These are phyloP conservation scores for Lasiosphaeris hirsuta DNA, from an alignment of 495 filamentous ascomycete genomes.

Conservation along the genomic window DNA sequence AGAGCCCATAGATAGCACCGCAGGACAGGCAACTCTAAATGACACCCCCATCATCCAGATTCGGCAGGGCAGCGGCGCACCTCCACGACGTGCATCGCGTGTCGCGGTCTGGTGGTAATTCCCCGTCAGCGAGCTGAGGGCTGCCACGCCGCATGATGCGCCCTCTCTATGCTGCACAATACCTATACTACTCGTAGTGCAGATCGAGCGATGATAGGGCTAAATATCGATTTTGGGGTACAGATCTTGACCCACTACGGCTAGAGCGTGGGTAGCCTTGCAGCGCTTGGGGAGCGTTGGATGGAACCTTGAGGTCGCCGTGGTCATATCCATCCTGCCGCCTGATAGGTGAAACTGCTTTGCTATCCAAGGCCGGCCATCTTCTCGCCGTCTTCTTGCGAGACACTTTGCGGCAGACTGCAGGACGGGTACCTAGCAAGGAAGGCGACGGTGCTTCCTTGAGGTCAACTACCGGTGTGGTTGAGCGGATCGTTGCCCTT, in stretches of 20 bases:
- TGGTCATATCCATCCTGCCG: not conserved
- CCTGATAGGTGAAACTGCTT: conserved; percentile 6
- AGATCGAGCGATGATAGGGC: conserved; percentile 16
- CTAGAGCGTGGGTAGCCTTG: conserved; percentile 8
- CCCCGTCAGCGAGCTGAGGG: not conserved
- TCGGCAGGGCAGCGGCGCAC: not conserved
- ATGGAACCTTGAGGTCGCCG: not conserved
- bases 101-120: conserved; percentile 3
- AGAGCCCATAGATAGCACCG: no score
- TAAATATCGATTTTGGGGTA: conserved; percentile 22
- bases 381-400: not conserved
- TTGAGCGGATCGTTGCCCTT: not conserved
- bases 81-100: not conserved
- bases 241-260: conserved; percentile 3
- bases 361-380: not conserved
- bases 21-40: no score
- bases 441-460: not conserved
- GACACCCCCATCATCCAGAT: no score
- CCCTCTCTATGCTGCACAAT: no score
- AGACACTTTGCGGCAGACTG: not conserved
- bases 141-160: not conserved
- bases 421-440: not conserved
- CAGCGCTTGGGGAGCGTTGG: not conserved
- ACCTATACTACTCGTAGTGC: no score
- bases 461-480: conserved; percentile 1